Conservation (phyloP, 352 stramenopile genomes). For the Chloridella minuta region DNA sequence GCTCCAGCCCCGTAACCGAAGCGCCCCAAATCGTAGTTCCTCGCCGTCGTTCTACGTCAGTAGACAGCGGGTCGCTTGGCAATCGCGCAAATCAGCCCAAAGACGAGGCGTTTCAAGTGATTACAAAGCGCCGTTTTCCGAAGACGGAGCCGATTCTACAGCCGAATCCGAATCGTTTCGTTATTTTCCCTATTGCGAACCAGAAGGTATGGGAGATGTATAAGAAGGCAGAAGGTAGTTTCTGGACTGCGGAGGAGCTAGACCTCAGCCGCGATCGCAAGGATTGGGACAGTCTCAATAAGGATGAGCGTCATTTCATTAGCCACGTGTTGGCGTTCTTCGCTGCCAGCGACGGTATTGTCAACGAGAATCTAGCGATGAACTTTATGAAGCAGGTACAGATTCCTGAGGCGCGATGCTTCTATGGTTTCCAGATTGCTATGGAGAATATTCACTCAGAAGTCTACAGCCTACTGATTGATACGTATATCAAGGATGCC, state of each 20-base stretch:
- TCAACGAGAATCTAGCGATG: constrained; percentile 92
- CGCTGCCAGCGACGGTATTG: constrained; percentile 81
- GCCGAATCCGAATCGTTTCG: too few relatives aligned
- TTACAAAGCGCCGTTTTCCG: too few relatives aligned
- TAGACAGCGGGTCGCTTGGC: too few relatives aligned
- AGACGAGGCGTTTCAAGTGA: too few relatives aligned
- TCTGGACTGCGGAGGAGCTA: constrained; percentile 96
- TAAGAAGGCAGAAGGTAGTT: constrained; percentile 95
- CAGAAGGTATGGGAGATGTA: constrained; percentile 74
- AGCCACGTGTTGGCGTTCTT: constrained; percentile 94
- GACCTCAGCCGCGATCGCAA: constrained; percentile 71
- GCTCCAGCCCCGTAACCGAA: too few relatives aligned
- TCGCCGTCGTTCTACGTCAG: too few relatives aligned
- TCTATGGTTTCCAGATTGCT: constrained; percentile 98
- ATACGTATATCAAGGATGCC: constrained; percentile 86
- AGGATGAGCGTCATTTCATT: constrained; percentile 84
- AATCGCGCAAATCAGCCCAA: too few relatives aligned
- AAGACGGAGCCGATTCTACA: too few relatives aligned
- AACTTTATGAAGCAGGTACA: constrained; percentile 94
- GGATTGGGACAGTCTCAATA: constrained; percentile 40
- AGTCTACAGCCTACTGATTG: constrained; percentile 95
- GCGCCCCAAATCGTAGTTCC: too few relatives aligned
- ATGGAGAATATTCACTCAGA: constrained; percentile 99
- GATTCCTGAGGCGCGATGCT: constrained; percentile 73
- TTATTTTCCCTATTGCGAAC: constrained; percentile 84